A percentile compares a stretch with the other conserved stretches of the same genome.
phyloP scores from a whole-genome alignment of 2,329 filamentous ascomycete genomes.

The Phaeosphaeria sp. region DNA sequence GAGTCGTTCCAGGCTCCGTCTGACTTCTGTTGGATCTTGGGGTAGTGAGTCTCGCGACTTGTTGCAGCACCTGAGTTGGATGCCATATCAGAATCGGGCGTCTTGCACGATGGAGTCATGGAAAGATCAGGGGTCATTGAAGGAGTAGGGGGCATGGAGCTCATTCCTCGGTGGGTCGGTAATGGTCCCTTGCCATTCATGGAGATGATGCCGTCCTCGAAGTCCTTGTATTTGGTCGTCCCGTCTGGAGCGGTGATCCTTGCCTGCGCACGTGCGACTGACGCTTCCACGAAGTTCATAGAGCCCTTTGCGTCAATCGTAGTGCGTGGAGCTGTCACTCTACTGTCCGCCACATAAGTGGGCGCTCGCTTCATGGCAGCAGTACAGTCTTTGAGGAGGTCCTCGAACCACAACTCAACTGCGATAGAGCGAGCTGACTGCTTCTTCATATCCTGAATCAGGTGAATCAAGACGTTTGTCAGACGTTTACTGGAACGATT shows the following conservation, averaged over 20 bases:
- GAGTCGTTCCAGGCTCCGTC: constrained; percentile 10
- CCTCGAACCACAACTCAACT: constrained; percentile 15
- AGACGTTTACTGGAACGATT: constrained; percentile 16
- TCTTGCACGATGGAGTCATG: constrained; percentile 9
- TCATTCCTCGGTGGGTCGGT: constrained; percentile 9
- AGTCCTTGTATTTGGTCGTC: background rate
- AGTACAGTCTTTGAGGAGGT: constrained; percentile 15
- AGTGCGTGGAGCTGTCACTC: constrained; percentile 10
- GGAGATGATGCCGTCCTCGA: constrained; percentile 12
- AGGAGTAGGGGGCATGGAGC: constrained; percentile 15
- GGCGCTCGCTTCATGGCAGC: constrained; percentile 6
- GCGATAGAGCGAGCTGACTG: constrained; percentile 6
- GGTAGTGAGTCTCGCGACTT: constrained; percentile 9
- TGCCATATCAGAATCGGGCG: constrained; percentile 9
- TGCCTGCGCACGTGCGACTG: constrained; percentile 3
- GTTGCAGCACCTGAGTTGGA: constrained; percentile 3
- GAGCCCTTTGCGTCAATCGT: constrained; percentile 16
- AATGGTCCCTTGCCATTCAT: constrained; percentile 8
- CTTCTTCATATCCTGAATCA: constrained; percentile 13
- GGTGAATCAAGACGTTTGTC: constrained; percentile 11
- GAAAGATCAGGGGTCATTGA: constrained; percentile 16
- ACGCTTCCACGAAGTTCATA: constrained; percentile 12
- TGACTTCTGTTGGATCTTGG: constrained; percentile 14
- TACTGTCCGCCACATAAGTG: constrained; percentile 10
- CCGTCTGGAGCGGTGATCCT: background rate